phyloP scores from a whole-genome alignment of 1,284 basidiomycete genomes.

The Cronartium quercuum region DNA sequence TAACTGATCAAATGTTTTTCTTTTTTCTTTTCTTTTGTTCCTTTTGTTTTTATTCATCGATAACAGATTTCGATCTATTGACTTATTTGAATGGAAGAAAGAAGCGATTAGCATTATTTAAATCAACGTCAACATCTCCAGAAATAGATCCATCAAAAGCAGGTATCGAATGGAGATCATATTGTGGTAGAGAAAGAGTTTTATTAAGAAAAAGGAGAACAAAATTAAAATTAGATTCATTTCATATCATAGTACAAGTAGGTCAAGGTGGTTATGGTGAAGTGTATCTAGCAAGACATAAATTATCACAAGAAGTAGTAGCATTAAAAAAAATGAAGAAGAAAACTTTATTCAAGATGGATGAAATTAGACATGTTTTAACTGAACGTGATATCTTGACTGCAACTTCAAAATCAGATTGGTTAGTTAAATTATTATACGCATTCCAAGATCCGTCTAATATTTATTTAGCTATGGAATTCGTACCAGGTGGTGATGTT shows the following conservation, averaged over 20 bases:
- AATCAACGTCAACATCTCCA: neutral
- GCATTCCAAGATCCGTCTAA: slow-evolving; percentile 84
- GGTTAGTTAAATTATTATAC: slow-evolving; percentile 84
- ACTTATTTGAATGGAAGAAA: slow-evolving; percentile 79
- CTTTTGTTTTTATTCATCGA: neutral
- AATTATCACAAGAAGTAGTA: slow-evolving; percentile 83
- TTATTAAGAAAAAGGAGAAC: slow-evolving; percentile 76
- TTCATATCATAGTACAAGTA: slow-evolving; percentile 89
- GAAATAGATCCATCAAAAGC: slow-evolving; percentile 22
- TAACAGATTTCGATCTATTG: slow-evolving; percentile 61
- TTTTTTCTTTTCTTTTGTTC: neutral
- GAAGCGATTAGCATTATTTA: slow-evolving; percentile 59
- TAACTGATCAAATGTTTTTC: neutral
- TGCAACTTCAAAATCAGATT: slow-evolving; percentile 79
- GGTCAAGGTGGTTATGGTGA: slow-evolving; percentile 96
- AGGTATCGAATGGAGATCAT: slow-evolving; percentile 73
- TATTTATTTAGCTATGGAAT: slow-evolving; percentile 97
- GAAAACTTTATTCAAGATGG: slow-evolving; percentile 88
- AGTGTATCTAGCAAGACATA: slow-evolving; percentile 84
- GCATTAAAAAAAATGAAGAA: slow-evolving; percentile 95
- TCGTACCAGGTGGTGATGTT: slow-evolving; percentile 93
- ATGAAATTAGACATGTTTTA: slow-evolving; percentile 89
- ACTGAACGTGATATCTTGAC: slow-evolving; percentile 95
- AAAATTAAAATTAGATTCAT: slow-evolving; percentile 80
- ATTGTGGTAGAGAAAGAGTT: slow-evolving; percentile 83